Conservation (phyloP, 768 basidiomycete species). For the Botryobasidium botryosum region DNA sequence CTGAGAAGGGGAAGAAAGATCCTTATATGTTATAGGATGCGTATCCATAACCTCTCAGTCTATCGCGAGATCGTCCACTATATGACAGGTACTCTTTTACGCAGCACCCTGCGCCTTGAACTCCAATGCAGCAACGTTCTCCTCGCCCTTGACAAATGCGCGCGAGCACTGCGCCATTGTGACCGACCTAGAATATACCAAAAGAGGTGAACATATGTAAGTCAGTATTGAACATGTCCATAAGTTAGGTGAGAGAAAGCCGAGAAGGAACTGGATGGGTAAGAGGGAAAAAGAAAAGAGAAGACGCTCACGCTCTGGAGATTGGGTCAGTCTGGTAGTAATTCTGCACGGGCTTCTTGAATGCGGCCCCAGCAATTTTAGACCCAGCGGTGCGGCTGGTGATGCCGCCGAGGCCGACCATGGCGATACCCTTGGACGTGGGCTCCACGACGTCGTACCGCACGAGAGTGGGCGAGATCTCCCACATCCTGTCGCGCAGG, state of each 20-base stretch:
- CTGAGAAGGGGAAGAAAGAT: too few relatives aligned
- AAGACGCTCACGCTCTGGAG: slow-evolving; percentile 62
- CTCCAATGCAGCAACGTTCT: too few relatives aligned
- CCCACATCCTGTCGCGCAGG: slow-evolving; percentile 90
- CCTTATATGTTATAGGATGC: too few relatives aligned
- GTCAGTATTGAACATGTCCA: slow-evolving; percentile 1
- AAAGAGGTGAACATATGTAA: slow-evolving; percentile 1
- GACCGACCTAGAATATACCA: slow-evolving; percentile 40
- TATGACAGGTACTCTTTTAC: too few relatives aligned
- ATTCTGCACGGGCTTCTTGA: slow-evolving; percentile 71
- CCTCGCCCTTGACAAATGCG: slow-evolving; percentile 67
- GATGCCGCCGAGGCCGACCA: slow-evolving; percentile 49
- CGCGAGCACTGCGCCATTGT: slow-evolving; percentile 93
- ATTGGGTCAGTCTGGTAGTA: slow-evolving; percentile 97
- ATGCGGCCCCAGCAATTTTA: slow-evolving; percentile 39
- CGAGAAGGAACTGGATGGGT: slow-evolving; percentile 3
- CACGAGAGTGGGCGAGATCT: slow-evolving; percentile 78
- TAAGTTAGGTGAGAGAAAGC: neutral
- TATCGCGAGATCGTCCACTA: too few relatives aligned
- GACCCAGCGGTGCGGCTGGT: slow-evolving; percentile 32
- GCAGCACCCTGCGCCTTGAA: too few relatives aligned
- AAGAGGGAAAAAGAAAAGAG: neutral
- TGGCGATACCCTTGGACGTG: slow-evolving; percentile 54
- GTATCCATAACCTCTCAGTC: too few relatives aligned
- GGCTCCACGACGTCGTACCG: slow-evolving; percentile 69